Percentiles rank a stretch among this genome's conserved stretches.
Evolutionary conservation across 768 basidiomycete species (phyloP).

Genomic region (Pleurotus salmoneostramineus): DNA sequence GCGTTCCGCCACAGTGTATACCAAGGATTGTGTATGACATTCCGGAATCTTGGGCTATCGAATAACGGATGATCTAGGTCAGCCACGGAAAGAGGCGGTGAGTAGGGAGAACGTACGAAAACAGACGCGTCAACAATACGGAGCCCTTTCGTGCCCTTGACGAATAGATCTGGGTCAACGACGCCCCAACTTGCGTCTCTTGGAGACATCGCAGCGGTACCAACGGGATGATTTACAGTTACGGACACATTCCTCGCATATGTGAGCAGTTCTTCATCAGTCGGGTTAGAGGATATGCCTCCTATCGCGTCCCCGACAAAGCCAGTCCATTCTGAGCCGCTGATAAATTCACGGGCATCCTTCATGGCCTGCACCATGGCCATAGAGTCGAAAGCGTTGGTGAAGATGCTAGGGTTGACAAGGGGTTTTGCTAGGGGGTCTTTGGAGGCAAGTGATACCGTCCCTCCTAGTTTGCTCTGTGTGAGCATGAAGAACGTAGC

Average conservation of each 20-base stretch:
- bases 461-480: slow-evolving; percentile 15
- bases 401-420: slow-evolving; percentile 20
- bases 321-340: slow-evolving; percentile 18
- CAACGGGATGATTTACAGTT: slow-evolving; percentile 20
- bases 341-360: slow-evolving; percentile 18
- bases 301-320: slow-evolving; percentile 16
- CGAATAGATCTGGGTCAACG: slow-evolving; percentile 24
- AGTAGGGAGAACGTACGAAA: not conserved
- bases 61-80: not conserved
- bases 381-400: slow-evolving; percentile 16
- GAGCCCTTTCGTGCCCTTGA: slow-evolving; percentile 27
- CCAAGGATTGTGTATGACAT: slow-evolving; percentile 4
- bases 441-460: slow-evolving; percentile 19
- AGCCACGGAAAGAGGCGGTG: not conserved
- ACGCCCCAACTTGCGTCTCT: slow-evolving; percentile 21
- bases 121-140: slow-evolving; percentile 29
- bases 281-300: slow-evolving; percentile 17
- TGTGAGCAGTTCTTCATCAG: slow-evolving; percentile 18
- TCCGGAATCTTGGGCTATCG: slow-evolving; percentile 1
- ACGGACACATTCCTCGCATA: slow-evolving; percentile 12
- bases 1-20: slow-evolving; percentile 9
- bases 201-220: slow-evolving; percentile 25
- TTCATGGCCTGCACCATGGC: slow-evolving; percentile 23
- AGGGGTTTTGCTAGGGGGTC: slow-evolving; percentile 21
- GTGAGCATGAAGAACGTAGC: not conserved